Percentiles rank a stretch among this genome's conserved stretches.
phyloP scores from a whole-genome alignment of 805 yeast species.

The Kluyveromyces lactis region DNA sequence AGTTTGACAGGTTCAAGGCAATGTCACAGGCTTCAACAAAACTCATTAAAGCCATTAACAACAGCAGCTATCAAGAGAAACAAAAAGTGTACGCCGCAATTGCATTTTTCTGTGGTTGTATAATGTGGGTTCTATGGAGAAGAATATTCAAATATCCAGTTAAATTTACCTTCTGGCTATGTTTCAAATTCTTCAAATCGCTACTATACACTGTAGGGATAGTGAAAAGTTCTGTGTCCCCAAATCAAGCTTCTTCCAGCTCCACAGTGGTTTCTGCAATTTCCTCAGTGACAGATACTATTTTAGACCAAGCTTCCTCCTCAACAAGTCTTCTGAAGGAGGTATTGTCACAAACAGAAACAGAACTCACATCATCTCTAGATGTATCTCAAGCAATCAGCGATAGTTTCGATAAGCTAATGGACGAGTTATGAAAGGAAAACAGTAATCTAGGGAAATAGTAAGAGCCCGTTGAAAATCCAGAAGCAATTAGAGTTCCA shows the following conservation, averaged over 20 bases:
- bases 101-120: slow-evolving; percentile 21
- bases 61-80: slow-evolving; percentile 27
- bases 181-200: slow-evolving; percentile 32
- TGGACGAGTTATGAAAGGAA: slow-evolving; percentile 7
- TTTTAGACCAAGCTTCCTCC: neutral
- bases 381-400: slow-evolving; percentile 6
- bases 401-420: slow-evolving; percentile 6
- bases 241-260: neutral
- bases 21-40: slow-evolving; percentile 23
- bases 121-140: slow-evolving; percentile 30
- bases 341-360: too few relatives aligned
- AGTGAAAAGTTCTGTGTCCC: slow-evolving; percentile 7
- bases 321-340: too few relatives aligned
- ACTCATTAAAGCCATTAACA: slow-evolving; percentile 25
- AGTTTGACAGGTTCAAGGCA: slow-evolving; percentile 24
- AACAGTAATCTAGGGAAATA: too few relatives aligned
- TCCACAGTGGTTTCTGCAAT: neutral
- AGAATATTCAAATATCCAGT: slow-evolving; percentile 28
- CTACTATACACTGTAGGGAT: slow-evolving; percentile 22
- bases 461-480: too few relatives aligned
- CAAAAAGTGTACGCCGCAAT: slow-evolving; percentile 27
- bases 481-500: too few relatives aligned
- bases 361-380: neutral
- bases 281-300: neutral
- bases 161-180: slow-evolving; percentile 24